A percentile compares a stretch with the other conserved stretches of the same genome.
Evolutionary conservation across 2,329 filamentous ascomycete genomes (phyloP).

Genomic region (Harringtonia lauricola): DNA sequence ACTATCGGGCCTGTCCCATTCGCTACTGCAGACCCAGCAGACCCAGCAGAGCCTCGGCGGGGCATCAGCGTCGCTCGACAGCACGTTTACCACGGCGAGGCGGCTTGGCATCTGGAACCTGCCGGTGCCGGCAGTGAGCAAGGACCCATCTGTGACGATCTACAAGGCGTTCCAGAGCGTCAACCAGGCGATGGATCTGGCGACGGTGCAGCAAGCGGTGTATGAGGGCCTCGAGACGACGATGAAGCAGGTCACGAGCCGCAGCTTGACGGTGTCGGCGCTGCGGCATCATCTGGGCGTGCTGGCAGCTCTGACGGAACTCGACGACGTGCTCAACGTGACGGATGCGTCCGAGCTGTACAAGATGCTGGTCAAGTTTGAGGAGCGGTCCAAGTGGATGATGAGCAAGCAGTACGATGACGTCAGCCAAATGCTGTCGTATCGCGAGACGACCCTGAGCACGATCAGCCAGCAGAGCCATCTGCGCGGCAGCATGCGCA

Average conservation of each 20-base stretch:
- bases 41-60: conserved; percentile 41
- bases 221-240: conserved; percentile 51
- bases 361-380: conserved; percentile 51
- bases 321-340: conserved; percentile 64
- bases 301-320: conserved; percentile 66
- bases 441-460: conserved; percentile 71
- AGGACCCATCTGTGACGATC: conserved; percentile 55
- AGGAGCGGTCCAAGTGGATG: conserved; percentile 65
- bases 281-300: conserved; percentile 47
- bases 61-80: conserved; percentile 51
- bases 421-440: conserved; percentile 70
- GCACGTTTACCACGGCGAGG: conserved; percentile 67
- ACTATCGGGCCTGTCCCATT: conserved; percentile 74
- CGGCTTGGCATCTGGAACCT: conserved; percentile 89
- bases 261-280: conserved; percentile 36
- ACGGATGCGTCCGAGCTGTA: conserved; percentile 48
- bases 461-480: conserved; percentile 61
- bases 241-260: conserved; percentile 43
- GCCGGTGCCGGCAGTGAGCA: conserved; percentile 53
- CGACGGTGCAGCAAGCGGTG: conserved; percentile 43
- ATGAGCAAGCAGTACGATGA: conserved; percentile 52
- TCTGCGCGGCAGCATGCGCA: conserved; percentile 47
- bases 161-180: conserved; percentile 77
- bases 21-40: conserved; percentile 59
- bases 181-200: conserved; percentile 50